phyloP scores from a whole-genome alignment of 257 asterid genomes.

The Capsicum chinense region DNA sequence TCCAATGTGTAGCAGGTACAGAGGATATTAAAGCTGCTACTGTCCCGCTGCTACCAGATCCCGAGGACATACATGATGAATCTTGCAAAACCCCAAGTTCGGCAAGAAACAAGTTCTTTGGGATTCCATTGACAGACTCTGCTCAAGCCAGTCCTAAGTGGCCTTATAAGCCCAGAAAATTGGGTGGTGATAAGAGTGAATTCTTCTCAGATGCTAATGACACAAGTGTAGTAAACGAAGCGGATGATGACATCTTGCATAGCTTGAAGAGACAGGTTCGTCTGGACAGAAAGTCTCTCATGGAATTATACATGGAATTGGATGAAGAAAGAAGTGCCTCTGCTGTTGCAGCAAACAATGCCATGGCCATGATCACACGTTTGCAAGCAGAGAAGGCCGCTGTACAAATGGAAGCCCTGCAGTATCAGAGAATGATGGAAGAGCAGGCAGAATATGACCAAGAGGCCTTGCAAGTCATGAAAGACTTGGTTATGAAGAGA shows the following conservation, averaged over 20 bases:
- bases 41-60: constrained; percentile 47
- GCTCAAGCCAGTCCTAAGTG: constrained; percentile 81
- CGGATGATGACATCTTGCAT: constrained; percentile 46
- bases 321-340: constrained; percentile 95
- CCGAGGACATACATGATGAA: constrained; percentile 54
- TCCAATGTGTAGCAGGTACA: constrained; percentile 48
- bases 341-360: constrained; percentile 86
- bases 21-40: constrained; percentile 51
- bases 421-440: constrained; percentile 98
- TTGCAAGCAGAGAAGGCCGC: constrained; percentile 93
- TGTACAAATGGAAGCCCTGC: constrained; percentile 96
- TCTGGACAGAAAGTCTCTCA: constrained; percentile 67
- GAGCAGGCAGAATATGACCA: constrained; percentile 91
- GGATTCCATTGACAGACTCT: constrained; percentile 67
- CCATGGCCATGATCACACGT: constrained; percentile 97
- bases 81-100: constrained; percentile 54
- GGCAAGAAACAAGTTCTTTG: constrained; percentile 62
- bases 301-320: constrained; percentile 76
- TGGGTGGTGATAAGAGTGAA: constrained; percentile 47
- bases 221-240: constrained; percentile 42
- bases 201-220: constrained; percentile 47
- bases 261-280: constrained; percentile 60
- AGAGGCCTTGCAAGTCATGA: constrained; percentile 70
- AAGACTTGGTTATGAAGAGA: constrained; percentile 58
- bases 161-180: constrained; percentile 44